Evolutionary conservation across 345 rosid species (phyloP), one percentile per base, ranked within the genome.

Genomic region (Trapa incisa): DNA sequence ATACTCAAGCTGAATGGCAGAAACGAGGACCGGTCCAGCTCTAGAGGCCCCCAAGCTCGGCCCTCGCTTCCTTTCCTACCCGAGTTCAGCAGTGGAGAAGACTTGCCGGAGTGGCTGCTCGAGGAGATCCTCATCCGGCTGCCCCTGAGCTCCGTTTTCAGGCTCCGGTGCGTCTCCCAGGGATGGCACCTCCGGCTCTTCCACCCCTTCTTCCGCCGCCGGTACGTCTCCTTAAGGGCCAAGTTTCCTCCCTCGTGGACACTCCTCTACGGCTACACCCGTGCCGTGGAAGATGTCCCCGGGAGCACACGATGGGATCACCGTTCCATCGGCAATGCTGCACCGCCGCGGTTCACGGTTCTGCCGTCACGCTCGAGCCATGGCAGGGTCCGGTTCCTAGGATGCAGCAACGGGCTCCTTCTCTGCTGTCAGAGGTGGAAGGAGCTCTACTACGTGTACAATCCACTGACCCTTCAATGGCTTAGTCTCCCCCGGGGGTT

Each of bases 91-190:
- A 14, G 4, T 15, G 64, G 41, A 17, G 66, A 37, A 17, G 66
- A 63, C 32, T 37, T 67, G 8, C 70, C 70, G 6, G 70, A 53
- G 45, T 67, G 61, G 45, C 41, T 67, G 62, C 36, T 67, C 45
- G 62, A 35, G 29, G 70, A 67, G 70, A 67, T 67, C 42, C 45
- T 67, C 5, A 6, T 50, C 45, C 22, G 62, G 62, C 35, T 67
- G 29, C 70, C 70, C 32, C 11, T 54, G 70, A 37, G 54, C 17
- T 67, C 70, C 4, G 54, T 38, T 42, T 67, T 37, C 62, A 15
- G 70, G 70, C 38, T 67, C 47, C 53, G 47, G 70, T 67, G 62
- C 12, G 62, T 67, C 29, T 67, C 61, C 36, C 54, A 22, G 70
- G 16, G 17, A 37, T 52, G 70, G 70, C 70, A 53, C 33, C 47